Conservation (phyloP, 2,329 filamentous ascomycete genomes). For the Calonectria pauciramosa region DNA sequence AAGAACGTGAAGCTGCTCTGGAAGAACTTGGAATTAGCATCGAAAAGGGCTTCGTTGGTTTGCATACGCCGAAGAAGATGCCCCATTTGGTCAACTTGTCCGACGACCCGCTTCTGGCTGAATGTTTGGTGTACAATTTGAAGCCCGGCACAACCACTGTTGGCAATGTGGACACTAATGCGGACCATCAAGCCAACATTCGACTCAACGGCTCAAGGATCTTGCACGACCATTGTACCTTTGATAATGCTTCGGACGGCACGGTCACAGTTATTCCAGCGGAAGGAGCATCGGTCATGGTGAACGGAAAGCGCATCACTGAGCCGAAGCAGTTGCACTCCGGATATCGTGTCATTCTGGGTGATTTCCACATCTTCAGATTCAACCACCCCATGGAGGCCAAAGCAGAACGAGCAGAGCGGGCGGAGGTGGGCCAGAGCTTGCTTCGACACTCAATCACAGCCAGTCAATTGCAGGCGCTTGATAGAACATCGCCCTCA, state of each 20-base stretch:
- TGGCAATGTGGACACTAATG: constrained; percentile 90
- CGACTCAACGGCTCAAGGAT: constrained; percentile 95
- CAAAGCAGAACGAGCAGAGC: constrained; percentile 90
- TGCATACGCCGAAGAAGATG: constrained; percentile 99
- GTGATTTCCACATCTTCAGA: constrained; percentile 98
- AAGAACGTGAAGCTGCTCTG: constrained; percentile 92
- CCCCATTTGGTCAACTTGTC: constrained; percentile 98
- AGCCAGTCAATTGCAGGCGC: constrained; percentile 69
- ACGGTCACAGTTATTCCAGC: constrained; percentile 91
- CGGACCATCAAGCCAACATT: constrained; percentile 84
- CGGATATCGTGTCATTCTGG: constrained; percentile 94
- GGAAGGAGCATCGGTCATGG: constrained; percentile 97
- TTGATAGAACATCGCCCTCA: constrained; percentile 70
- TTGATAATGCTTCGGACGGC: constrained; percentile 89
- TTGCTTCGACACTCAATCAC: constrained; percentile 86
- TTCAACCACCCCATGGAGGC: constrained; percentile 99
- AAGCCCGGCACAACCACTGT: constrained; percentile 96
- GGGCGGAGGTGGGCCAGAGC: constrained; percentile 85
- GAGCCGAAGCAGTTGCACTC: constrained; percentile 89
- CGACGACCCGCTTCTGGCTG: constrained; percentile 92
- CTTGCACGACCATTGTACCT: constrained; percentile 90
- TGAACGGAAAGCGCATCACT: constrained; percentile 92
- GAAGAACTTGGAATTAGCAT: constrained; percentile 99
- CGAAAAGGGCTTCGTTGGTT: constrained; percentile 95
- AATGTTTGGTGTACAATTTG: constrained; percentile 97